Evolutionary conservation across 169 alveolate species (phyloP).

Genomic region (Perkinsus olseni): DNA sequence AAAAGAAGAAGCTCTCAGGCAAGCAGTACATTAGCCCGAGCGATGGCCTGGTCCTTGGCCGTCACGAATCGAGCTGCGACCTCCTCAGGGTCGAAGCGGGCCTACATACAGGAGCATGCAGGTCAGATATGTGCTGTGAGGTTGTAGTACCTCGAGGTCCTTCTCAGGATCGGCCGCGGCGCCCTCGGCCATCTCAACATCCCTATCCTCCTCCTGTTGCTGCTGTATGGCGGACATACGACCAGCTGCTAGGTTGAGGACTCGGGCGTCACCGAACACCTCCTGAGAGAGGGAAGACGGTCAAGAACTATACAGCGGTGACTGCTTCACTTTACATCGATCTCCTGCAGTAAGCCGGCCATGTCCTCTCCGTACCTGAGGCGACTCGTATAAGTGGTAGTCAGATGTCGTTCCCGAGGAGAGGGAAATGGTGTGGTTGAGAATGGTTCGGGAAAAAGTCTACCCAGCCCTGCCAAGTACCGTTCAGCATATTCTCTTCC

Average conservation of each 20-base stretch:
- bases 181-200: not conserved
- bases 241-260: not conserved
- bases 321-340: not conserved
- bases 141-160: not conserved
- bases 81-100: not conserved
- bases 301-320: not conserved
- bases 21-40: not conserved
- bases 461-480: not conserved
- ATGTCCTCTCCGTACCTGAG: not conserved
- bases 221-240: not conserved
- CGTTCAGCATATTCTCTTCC: not conserved
- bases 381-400: not conserved
- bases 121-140: not conserved
- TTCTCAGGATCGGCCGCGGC: not conserved
- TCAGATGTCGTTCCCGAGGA: no score
- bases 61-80: not conserved
- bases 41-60: not conserved
- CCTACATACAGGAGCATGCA: not conserved
- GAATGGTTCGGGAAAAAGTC: no score
- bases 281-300: not conserved
- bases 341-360: not conserved
- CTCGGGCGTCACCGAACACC: not conserved
- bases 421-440: no score
- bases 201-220: conserved; percentile 1
- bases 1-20: no score